These are phyloP conservation scores for Stevia rebaudiana DNA, from an alignment of 140 eudicot species.

Conservation along the genomic window DNA sequence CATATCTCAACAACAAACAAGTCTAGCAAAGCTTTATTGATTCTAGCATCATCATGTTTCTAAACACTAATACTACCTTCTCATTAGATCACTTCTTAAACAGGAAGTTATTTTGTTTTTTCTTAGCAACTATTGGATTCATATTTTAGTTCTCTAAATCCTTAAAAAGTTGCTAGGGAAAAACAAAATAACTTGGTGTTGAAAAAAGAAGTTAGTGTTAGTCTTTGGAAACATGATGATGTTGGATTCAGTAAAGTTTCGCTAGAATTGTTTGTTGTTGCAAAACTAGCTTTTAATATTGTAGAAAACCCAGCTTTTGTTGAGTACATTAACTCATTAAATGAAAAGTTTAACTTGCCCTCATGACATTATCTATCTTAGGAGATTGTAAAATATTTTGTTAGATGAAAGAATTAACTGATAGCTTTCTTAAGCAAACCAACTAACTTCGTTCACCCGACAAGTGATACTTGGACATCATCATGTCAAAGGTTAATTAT, in stretches of 20 bases:
- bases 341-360: background rate
- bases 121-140: too few species aligned
- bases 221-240: background rate
- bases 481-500: conserved; percentile 1
- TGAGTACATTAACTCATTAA: background rate
- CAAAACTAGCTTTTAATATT: background rate
- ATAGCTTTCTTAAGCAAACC: background rate
- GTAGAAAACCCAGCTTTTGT: conserved; percentile 5
- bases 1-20: too few species aligned
- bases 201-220: background rate
- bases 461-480: background rate
- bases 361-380: background rate
- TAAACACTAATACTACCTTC: background rate
- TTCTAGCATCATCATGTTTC: background rate
- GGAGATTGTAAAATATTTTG: background rate
- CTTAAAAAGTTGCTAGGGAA: background rate
- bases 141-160: too few species aligned
- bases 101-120: background rate
- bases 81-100: background rate
- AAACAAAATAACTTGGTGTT: background rate
- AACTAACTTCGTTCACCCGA: background rate
- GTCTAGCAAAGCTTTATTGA: background rate
- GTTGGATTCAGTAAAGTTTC: too few species aligned
- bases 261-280: background rate
- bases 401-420: background rate